phyloP scores from a whole-genome alignment of 2,329 filamentous ascomycete genomes.

The Geosmithia morbida region DNA sequence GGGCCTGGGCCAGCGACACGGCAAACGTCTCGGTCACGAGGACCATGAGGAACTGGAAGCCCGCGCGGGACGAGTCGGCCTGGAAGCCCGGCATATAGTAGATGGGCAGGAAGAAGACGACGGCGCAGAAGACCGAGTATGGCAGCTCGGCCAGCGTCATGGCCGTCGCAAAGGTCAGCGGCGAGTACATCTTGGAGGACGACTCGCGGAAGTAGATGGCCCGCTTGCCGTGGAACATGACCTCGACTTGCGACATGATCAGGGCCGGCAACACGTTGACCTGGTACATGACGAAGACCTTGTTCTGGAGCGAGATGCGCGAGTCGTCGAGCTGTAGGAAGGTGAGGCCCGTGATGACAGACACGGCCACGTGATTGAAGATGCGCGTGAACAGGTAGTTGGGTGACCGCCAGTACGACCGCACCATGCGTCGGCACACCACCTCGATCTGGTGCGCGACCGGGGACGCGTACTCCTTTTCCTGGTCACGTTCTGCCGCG shows the following conservation, averaged over 20 bases:
- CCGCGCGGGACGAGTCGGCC: constrained; percentile 46
- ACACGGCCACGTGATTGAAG: constrained; percentile 72
- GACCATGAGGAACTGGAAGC: constrained; percentile 78
- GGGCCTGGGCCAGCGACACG: constrained; percentile 62
- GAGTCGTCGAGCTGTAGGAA: constrained; percentile 69
- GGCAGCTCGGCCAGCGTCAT: constrained; percentile 78
- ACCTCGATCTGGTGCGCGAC: constrained; percentile 64
- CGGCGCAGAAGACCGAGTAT: constrained; percentile 67
- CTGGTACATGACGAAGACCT: constrained; percentile 84
- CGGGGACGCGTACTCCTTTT: constrained; percentile 74
- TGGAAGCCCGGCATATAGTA: constrained; percentile 77
- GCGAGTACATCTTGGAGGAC: constrained; percentile 73
- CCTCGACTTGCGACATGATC: constrained; percentile 69
- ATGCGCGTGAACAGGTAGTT: constrained; percentile 83
- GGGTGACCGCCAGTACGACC: constrained; percentile 72
- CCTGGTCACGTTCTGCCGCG: constrained; percentile 18
- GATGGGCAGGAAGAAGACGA: constrained; percentile 67
- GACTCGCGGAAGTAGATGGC: constrained; percentile 78
- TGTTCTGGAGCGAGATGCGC: constrained; percentile 64
- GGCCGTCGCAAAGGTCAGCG: constrained; percentile 61
- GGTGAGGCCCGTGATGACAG: constrained; percentile 63
- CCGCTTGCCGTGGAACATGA: constrained; percentile 65
- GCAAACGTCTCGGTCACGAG: constrained; percentile 75
- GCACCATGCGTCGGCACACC: constrained; percentile 58
- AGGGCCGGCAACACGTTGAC: constrained; percentile 71